A percentile compares a stretch with the other conserved stretches of the same genome.
Evolutionary conservation across 1,284 basidiomycete species (phyloP).

Genomic region (Rhodotorula sp.): DNA sequence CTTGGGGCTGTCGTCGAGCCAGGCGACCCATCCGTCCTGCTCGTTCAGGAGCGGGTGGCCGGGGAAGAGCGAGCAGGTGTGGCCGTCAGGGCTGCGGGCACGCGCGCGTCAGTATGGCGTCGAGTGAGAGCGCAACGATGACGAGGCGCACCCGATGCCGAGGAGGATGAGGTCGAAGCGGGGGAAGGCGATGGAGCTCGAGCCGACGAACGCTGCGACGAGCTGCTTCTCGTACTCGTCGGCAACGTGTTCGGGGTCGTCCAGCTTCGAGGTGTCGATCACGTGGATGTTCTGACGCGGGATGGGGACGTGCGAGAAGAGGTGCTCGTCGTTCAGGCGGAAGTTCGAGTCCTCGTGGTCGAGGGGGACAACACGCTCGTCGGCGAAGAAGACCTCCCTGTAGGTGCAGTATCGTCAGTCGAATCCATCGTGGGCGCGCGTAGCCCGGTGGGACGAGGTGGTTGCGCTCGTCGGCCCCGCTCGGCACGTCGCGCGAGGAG

Average conservation of each 20-base stretch:
- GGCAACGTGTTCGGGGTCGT: conserved; percentile 56
- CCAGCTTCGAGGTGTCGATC: conserved; percentile 69
- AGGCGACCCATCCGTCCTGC: conserved; percentile 90
- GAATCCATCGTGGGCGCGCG: too few species aligned
- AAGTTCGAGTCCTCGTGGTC: conserved; percentile 93
- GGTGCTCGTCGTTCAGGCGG: conserved; percentile 68
- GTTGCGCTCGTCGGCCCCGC: neutral
- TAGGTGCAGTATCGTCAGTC: neutral
- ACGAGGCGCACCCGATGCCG: conserved; percentile 67
- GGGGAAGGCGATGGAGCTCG: conserved; percentile 88
- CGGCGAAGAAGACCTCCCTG: conserved; percentile 97
- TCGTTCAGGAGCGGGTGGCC: conserved; percentile 81
- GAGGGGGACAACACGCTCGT: conserved; percentile 93
- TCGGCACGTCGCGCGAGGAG: too few species aligned
- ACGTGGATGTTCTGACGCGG: conserved; percentile 77
- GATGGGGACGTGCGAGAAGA: conserved; percentile 84
- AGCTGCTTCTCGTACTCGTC: conserved; percentile 88
- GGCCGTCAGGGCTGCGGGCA: conserved; percentile 65
- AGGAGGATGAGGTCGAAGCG: conserved; percentile 92
- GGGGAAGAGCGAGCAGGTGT: conserved; percentile 95
- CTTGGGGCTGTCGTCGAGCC: conserved; percentile 89
- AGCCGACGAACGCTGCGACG: conserved; percentile 83
- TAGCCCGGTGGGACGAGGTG: too few species aligned
- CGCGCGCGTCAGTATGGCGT: neutral
- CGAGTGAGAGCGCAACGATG: neutral